Conservation (phyloP, 1,139 yeast genomes). For the Zhuliangozyma parablackwelliae region DNA sequence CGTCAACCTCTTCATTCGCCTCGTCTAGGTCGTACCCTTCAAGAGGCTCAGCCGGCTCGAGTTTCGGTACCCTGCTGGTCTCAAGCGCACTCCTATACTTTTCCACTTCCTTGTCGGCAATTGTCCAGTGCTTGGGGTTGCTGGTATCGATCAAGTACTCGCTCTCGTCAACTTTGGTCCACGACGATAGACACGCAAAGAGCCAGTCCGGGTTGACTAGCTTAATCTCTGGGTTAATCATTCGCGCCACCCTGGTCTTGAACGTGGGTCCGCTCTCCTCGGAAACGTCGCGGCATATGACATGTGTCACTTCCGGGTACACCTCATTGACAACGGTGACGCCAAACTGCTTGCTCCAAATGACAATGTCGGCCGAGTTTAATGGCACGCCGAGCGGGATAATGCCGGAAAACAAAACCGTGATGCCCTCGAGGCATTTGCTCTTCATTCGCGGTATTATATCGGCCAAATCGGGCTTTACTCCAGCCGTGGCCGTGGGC, state of each 20-base stretch:
- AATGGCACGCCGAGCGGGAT: constrained; percentile 74
- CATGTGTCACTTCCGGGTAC: constrained; percentile 77
- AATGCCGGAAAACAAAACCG: constrained; percentile 79
- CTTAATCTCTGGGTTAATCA: constrained; percentile 54
- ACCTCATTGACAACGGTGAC: constrained; percentile 78
- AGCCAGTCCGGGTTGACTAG: constrained; percentile 94
- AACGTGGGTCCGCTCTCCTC: constrained; percentile 49
- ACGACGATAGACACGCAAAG: constrained; percentile 74
- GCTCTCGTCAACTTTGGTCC: constrained; percentile 68
- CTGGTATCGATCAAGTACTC: constrained; percentile 53
- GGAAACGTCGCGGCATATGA: constrained; percentile 71
- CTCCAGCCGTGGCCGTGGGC: too few species aligned
- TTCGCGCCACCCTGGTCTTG: constrained; percentile 72
- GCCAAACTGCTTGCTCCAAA: constrained; percentile 91
- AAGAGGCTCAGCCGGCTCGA: constrained; percentile 24
- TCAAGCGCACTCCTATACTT: constrained; percentile 34
- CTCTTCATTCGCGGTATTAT: constrained; percentile 73
- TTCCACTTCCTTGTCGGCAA: constrained; percentile 40
- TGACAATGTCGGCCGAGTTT: constrained; percentile 76
- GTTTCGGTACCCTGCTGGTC: constrained; percentile 24
- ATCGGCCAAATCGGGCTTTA: constrained; percentile 54
- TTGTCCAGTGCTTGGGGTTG: constrained; percentile 33
- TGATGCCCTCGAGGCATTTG: constrained; percentile 62
- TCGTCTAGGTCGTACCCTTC: constrained; percentile 49
- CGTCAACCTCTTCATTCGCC: constrained; percentile 57